Percentiles rank a stretch among this genome's conserved stretches.
These are phyloP conservation scores for Taphrina flavorubra DNA, from an alignment of 1,139 yeast genomes.

Conservation along the genomic window DNA sequence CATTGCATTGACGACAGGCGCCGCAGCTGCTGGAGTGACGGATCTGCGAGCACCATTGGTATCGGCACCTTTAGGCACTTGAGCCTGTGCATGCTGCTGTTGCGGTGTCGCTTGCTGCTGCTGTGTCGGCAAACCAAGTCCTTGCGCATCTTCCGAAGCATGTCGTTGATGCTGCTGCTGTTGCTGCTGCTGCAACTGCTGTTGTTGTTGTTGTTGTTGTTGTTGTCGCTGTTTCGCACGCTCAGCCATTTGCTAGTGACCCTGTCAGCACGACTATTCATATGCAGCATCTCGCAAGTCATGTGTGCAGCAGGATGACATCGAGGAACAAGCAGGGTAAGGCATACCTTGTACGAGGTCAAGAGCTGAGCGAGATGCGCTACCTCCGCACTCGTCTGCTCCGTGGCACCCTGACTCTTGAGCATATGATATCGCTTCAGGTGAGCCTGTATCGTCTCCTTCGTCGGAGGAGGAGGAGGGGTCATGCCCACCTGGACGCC, in stretches of 20 bases:
- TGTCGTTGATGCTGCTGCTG: constrained; percentile 25
- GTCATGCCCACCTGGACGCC: constrained; percentile 25
- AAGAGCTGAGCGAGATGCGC: constrained; percentile 47
- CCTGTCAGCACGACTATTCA: not conserved
- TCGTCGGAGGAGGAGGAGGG: constrained; percentile 24
- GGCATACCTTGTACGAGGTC: constrained; percentile 29
- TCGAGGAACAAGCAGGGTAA: not conserved
- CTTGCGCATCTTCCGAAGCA: constrained; percentile 4
- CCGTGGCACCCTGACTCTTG: constrained; percentile 51
- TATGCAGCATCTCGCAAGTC: not conserved
- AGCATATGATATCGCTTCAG: constrained; percentile 55
- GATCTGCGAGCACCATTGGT: constrained; percentile 12
- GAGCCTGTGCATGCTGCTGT: constrained; percentile 41
- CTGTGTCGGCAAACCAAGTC: constrained; percentile 23
- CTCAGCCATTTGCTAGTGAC: constrained; percentile 49
- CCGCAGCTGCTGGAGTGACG: constrained; percentile 33
- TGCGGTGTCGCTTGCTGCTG: constrained; percentile 38
- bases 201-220: constrained; percentile 47
- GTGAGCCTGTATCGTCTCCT: constrained; percentile 28
- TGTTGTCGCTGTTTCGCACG: constrained; percentile 54
- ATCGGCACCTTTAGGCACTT: constrained; percentile 32
- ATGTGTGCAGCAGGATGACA: too few species aligned
- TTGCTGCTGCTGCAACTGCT: constrained; percentile 46
- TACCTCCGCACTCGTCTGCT: constrained; percentile 51
- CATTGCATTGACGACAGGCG: constrained; percentile 48